These are phyloP conservation scores for Astragalus membranaceus DNA, from an alignment of 306 rosid genomes.

Conservation along the genomic window DNA sequence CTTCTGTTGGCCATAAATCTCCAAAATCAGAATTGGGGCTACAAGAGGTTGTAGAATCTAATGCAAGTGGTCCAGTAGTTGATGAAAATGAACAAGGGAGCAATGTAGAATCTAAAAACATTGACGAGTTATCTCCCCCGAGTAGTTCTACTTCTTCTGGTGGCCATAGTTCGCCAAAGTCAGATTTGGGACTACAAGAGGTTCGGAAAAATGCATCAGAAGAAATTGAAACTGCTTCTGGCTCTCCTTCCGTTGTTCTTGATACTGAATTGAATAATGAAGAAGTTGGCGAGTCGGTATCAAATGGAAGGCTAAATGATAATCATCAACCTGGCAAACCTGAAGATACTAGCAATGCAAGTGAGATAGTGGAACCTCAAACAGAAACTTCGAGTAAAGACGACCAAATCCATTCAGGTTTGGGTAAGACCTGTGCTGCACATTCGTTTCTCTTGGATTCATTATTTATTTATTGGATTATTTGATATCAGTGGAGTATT, in stretches of 20 bases:
- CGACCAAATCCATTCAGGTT: conserved; percentile 30
- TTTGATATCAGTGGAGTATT: conserved; percentile 1
- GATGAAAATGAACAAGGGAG: conserved; percentile 27
- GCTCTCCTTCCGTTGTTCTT: conserved; percentile 24
- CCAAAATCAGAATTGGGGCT: too few species aligned
- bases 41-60: not conserved
- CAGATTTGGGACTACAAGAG: conserved; percentile 24
- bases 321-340: conserved; percentile 17
- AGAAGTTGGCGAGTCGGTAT: conserved; percentile 16
- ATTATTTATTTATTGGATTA: not conserved
- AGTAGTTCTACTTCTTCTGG: conserved; percentile 25
- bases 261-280: conserved; percentile 25
- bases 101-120: conserved; percentile 16
- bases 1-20: too few species aligned
- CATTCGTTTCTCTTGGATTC: conserved; percentile 20
- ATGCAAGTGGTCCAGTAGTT: conserved; percentile 17
- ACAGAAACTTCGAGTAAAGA: conserved; percentile 33
- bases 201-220: conserved; percentile 25
- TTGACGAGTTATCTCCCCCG: conserved; percentile 26
- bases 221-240: conserved; percentile 23
- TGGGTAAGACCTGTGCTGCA: conserved; percentile 27
- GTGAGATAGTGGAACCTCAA: conserved; percentile 32
- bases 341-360: conserved; percentile 27
- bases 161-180: conserved; percentile 22
- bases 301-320: conserved; percentile 24